Base-by-base conservation (phyloP, 352 stramenopile genomes). In the Phytophthora macrochlamydospora region DNA sequence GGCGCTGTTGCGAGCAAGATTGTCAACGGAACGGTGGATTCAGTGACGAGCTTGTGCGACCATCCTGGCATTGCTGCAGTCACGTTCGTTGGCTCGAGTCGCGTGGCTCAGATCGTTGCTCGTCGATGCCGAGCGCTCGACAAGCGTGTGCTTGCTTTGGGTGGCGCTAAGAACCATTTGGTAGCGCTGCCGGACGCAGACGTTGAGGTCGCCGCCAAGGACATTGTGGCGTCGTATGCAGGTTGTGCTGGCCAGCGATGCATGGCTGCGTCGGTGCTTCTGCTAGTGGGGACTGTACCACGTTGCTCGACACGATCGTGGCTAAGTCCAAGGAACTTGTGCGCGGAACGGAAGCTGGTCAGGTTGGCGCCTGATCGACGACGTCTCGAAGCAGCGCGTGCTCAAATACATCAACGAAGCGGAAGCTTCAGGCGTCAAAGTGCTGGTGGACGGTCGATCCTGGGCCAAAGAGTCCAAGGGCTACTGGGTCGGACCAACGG, bases 81-180 rank as follows among this genome's bases (percentile, higher is more conserved):
- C 8, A 99, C 94, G 3, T 99, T 99, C 81, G 97, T 99, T 1
- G 97, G 97, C 35, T 98, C 91, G 3, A 97, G 78, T 67, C 90
- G 80, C 9, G 91, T 99, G 9, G 97, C 96, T 5, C 87, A 98
- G 73, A 71, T 97, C 29, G 95, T 99, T 3, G 67, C 89, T n/a
- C 79, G 95, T 37, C 85, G 91, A 38, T 98, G 95, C 75, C 83
- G 90, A 18, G 79, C 78, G 7, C 66, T 97, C 2, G 87, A 98
- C 68, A 99, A 99, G 77, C 91, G 96, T 18, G 97, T 98, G 33
- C 91, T 98, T 0, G 96, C 97, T 5, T 70, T 99, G 1, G 97
- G 97, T 6, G 97, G 97, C 24, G 97, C 97, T 2, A 99, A 99
- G 84, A 99, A 99, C 79, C 97, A 99, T 79, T 74, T 99, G 3